Conservation (phyloP, 345 rosid genomes). For the Brassica rapa region DNA sequence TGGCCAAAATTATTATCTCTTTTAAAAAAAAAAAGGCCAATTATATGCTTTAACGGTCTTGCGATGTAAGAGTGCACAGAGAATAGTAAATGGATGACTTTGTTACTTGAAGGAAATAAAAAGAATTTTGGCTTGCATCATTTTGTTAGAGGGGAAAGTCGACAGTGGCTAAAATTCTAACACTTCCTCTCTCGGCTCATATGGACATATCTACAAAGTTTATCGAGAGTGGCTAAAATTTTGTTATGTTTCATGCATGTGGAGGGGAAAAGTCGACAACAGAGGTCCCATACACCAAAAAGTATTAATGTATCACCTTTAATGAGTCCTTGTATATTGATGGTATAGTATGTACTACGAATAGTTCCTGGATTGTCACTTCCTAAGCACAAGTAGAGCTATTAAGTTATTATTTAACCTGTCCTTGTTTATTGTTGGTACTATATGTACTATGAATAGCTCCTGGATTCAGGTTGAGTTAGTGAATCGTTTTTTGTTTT, state of each 20-base stretch:
- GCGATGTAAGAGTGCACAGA: neutral
- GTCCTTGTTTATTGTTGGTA: constrained; percentile 3
- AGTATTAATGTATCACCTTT: neutral
- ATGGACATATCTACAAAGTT: neutral
- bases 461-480: neutral
- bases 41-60: neutral
- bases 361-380: no score
- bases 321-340: no score
- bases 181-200: no score
- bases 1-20: neutral
- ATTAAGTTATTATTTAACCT: no score
- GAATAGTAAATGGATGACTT: neutral
- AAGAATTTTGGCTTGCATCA: neutral
- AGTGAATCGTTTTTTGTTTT: neutral
- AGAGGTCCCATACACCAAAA: constrained; percentile 11
- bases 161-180: no score
- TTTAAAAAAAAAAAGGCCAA: no score
- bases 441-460: neutral
- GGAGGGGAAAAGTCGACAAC: neutral
- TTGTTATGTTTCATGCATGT: neutral
- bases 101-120: neutral
- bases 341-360: no score
- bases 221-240: neutral
- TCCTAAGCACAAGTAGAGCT: no score
- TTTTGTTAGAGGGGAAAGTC: neutral